phyloP scores from a whole-genome alignment of 768 basidiomycete genomes.

The Boletus reticulatus region DNA sequence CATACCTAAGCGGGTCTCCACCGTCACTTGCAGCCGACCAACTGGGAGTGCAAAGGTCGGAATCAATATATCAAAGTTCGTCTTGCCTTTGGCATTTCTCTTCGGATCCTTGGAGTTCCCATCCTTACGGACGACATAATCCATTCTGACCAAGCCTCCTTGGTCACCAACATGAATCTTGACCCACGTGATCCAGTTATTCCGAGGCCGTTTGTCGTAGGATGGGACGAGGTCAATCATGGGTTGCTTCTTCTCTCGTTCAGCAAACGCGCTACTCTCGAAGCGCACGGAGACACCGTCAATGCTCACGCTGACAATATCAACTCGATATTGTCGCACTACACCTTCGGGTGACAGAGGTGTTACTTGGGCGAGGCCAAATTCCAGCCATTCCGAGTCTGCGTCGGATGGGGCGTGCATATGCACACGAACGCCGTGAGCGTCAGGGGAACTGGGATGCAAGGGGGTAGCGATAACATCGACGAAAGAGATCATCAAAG shows the following conservation, averaged over 20 bases:
- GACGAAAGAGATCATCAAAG: conserved; percentile 61
- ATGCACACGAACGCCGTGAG: conserved; percentile 58
- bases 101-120: conserved; percentile 24
- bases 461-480: conserved; percentile 54
- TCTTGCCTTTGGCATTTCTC: conserved; percentile 32
- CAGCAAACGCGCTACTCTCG: conserved; percentile 46
- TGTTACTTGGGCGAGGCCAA: conserved; percentile 57
- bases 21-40: conserved; percentile 59
- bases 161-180: conserved; percentile 53
- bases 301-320: conserved; percentile 53
- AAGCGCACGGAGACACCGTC: conserved; percentile 64
- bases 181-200: conserved; percentile 66
- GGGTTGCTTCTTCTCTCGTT: conserved; percentile 31
- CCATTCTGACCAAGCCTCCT: conserved; percentile 52
- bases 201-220: conserved; percentile 53
- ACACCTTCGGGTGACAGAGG: conserved; percentile 17
- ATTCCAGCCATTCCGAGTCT: conserved; percentile 76
- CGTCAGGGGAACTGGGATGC: conserved; percentile 33
- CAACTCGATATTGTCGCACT: conserved; percentile 41
- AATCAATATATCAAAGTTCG: conserved; percentile 48
- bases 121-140: conserved; percentile 57
- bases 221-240: conserved; percentile 38
- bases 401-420: conserved; percentile 55
- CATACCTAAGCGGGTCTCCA: conserved; percentile 56
- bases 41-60: conserved; percentile 75